Evolutionary conservation across 1,284 basidiomycete species (phyloP), one percentile per base, ranked within the genome.

Genomic region (Pyrrhoderma lamaoense): DNA sequence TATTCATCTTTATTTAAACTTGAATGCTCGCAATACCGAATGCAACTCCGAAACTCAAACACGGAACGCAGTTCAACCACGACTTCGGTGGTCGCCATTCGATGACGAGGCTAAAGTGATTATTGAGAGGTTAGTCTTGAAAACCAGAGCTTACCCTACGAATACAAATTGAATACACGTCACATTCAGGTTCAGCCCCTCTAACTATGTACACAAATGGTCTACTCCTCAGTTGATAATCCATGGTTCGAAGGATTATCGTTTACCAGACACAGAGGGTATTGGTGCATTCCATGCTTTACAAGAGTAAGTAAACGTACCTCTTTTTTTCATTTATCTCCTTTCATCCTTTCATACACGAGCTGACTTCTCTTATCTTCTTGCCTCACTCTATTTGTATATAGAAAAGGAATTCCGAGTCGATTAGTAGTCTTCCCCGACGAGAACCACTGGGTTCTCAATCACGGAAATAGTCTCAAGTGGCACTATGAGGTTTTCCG

Each of bases 391-490:
- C 51, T 5, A 36, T 31, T 23, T 14, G 44, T 58, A 16, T 56
- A 46, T 54, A 90, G 90, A 59, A 77, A 74, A 47, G 81, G 79
- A 11, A 70, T 96, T 25, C 87, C 88, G 3, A 87, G 81, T 56
- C 79, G 93, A 46, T 74, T 96, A 45, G 77, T 96, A 8, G 82
- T 93, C 59, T 96, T 96, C 77, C 89, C 89, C 0, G 84, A 91
- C 60, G 93, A 96, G 71, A 95, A 95, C 61, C 93, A 95, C 65
- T 94, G 89, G 89, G 88, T 89, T 8, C 58, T 86, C 54, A 77
- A 87, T 52, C 82, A 83, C 56, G 82, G 81, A 48, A 89, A 89
- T 60, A 86, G 83, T 63, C 64, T 88, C 61, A 88, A 86, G 66
- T 93, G 86, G 85, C 87, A 94, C 65, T 73, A 85, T 58, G 93